These are phyloP conservation scores for Pythium insidiosum DNA, from an alignment of 352 stramenopile species.

Conservation along the genomic window DNA sequence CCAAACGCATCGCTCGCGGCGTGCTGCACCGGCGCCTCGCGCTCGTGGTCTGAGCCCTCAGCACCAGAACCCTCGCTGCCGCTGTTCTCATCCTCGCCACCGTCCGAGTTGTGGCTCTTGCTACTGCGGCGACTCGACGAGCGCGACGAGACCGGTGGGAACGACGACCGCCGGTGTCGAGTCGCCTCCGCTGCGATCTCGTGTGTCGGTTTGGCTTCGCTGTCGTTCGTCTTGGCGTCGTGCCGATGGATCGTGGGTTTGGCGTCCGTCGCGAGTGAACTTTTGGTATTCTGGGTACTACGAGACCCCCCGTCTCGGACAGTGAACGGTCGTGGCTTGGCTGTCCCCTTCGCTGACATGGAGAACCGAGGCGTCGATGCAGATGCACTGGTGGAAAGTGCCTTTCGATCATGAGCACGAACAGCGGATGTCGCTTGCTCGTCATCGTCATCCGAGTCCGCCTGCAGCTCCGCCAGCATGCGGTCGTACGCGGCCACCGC, in stretches of 20 bases:
- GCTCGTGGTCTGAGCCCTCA: constrained; percentile 12
- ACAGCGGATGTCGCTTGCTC: not conserved
- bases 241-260: not conserved
- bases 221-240: not conserved
- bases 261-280: not conserved
- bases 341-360: too few species aligned
- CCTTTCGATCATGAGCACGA: too few species aligned
- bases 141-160: not conserved
- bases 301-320: too few species aligned
- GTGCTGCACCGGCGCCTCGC: constrained; percentile 6
- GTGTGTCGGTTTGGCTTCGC: not conserved
- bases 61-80: constrained; percentile 5
- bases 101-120: constrained; percentile 2
- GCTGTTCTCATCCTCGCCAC: not conserved
- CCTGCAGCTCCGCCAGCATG: constrained; percentile 14
- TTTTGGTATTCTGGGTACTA: too few species aligned
- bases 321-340: too few species aligned
- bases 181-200: not conserved
- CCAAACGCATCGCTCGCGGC: not conserved
- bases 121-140: constrained; percentile 3
- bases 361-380: too few species aligned
- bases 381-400: too few species aligned
- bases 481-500: constrained; percentile 15
- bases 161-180: not conserved
- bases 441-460: not conserved